phyloP scores from a whole-genome alignment of 2,329 filamentous ascomycete genomes.

The Didymella pinodella region DNA sequence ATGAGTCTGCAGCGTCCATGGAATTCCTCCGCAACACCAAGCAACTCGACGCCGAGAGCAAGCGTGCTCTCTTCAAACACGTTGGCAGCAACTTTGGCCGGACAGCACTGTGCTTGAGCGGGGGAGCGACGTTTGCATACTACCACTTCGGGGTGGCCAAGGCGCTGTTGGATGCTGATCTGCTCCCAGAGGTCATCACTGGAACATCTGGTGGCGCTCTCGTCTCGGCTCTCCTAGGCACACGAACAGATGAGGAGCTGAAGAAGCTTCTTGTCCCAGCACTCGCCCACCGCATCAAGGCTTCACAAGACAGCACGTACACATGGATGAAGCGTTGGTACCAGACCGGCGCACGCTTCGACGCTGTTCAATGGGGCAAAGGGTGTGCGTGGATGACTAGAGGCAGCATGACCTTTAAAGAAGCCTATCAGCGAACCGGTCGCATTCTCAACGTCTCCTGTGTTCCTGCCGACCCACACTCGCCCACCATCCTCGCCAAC shows the following conservation, averaged over 20 bases:
- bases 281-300: conserved; percentile 82
- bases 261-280: conserved; percentile 85
- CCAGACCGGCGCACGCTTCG: conserved; percentile 90
- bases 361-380: conserved; percentile 88
- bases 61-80: conserved; percentile 84
- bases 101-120: conserved; percentile 90
- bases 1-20: conserved; percentile 78
- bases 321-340: conserved; percentile 88
- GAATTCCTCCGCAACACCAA: conserved; percentile 72
- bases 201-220: conserved; percentile 94
- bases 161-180: conserved; percentile 82
- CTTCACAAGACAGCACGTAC: conserved; percentile 78
- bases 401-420: conserved; percentile 91
- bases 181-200: conserved; percentile 92
- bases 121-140: conserved; percentile 93
- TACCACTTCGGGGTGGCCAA: conserved; percentile 96
- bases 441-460: conserved; percentile 95
- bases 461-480: conserved; percentile 94
- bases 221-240: conserved; percentile 85
- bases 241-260: conserved; percentile 89
- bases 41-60: conserved; percentile 74
- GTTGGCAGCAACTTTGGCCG: conserved; percentile 90
- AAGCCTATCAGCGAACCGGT: conserved; percentile 92
- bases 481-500: conserved; percentile 89
- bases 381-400: conserved; percentile 88